These are phyloP conservation scores for Solanum lycopersicoides DNA, from an alignment of 257 asterid species.

Conservation along the genomic window DNA sequence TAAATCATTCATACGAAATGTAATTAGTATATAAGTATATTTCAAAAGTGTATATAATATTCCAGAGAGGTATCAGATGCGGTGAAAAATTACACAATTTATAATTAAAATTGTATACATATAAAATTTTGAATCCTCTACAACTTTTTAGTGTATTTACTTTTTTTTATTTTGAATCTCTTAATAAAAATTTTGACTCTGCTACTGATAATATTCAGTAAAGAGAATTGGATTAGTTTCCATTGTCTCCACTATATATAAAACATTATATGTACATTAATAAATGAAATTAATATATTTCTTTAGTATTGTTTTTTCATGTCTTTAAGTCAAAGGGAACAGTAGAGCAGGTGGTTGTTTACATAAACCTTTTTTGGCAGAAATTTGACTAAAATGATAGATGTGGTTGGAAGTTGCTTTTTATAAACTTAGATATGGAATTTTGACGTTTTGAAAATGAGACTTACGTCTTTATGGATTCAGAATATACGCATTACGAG, in stretches of 20 bases:
- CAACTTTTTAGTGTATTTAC: no score
- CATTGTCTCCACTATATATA: background rate
- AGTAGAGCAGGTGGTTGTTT: background rate
- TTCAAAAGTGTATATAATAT: no score
- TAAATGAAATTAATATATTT: background rate
- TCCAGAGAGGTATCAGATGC: background rate
- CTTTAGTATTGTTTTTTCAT: background rate
- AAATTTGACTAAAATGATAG: background rate
- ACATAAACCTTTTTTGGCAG: background rate
- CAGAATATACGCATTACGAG: background rate
- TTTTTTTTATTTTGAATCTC: background rate
- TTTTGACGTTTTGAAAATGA: background rate
- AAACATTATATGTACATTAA: background rate
- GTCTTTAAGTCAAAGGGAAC: background rate
- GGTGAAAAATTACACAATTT: no score
- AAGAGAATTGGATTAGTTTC: background rate
- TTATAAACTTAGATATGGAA: background rate
- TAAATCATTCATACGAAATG: background rate
- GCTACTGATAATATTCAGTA: background rate
- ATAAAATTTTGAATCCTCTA: background rate
- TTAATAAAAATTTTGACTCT: no score
- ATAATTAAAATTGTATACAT: no score
- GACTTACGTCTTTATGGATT: background rate
- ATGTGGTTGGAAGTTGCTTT: background rate
- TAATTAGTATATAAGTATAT: no score